Base-by-base conservation (phyloP, 148 eudicot species). In the Spergularia marina region DNA sequence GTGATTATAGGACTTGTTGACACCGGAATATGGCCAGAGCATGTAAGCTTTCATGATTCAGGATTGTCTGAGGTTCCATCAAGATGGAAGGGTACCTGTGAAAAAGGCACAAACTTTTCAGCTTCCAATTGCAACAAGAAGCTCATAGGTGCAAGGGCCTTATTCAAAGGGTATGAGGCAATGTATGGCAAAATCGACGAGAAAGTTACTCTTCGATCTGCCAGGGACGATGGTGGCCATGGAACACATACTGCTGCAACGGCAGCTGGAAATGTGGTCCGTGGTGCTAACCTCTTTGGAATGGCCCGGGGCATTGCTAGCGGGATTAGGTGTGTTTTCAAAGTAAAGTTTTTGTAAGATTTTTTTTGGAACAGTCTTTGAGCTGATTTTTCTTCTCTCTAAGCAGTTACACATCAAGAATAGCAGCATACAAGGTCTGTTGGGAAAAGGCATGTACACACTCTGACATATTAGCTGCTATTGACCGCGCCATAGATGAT, bases 11-110 rank as follows among this genome's bases (percentile, higher is more conserved):
- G 91, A 8, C 75, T 90, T 34, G 55, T 90, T 6, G 94, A 88
- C 76, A 86, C 91, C 0, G 91, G 94, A 65, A 88, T 90, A 65
- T 90, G 94, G 94, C 94, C 94, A 2, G 91, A 88, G 30, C 94
- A 90, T 60, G 49, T 64, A 11, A 90, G 91, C 68, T 90, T 90
- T 72, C 20, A 57, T 1, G 87, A 82, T 59, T 53, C 67, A 1
- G 89, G 86, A 63, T 25, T 88, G 76, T 53, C 90, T 17, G 81
- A 76, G 0, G 80, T 88, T 40, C 91, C 94, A 23, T 62, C 85
- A 17, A 75, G 72, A 34, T 90, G 94, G 94, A 88, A 83, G 75
- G 94, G 94, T 8, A 63, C 21, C 56, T 90, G 94, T 61, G 81
- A 84, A 70, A 69, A 53, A 10, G 94, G 94, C 16, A 84, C 84